Evolutionary conservation across 164 flowering plant species (phyloP).

Genomic region (Macadamia integrifolia): DNA sequence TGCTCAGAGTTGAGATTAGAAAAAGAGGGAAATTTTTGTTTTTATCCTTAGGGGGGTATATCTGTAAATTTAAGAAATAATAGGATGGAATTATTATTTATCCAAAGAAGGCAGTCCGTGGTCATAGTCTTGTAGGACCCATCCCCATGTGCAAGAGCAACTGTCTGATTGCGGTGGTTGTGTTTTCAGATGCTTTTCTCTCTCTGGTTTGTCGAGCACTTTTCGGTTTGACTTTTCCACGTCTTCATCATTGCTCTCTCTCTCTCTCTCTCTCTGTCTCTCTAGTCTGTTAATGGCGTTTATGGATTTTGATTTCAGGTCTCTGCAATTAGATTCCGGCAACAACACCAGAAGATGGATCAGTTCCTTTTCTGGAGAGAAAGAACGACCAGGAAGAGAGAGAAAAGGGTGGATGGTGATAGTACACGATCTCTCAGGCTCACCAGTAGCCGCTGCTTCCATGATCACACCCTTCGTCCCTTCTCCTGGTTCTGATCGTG

Average conservation of each 20-base stretch:
- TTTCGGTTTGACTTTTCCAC: slow-evolving; percentile 1
- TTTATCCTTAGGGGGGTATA: too few species aligned
- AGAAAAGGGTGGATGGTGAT: slow-evolving; percentile 96
- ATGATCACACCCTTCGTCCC: slow-evolving; percentile 96
- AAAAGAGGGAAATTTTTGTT: too few species aligned
- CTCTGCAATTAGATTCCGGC: slow-evolving; percentile 51
- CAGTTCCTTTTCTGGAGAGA: slow-evolving; percentile 43
- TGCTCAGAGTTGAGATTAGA: too few species aligned
- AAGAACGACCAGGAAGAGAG: slow-evolving; percentile 47
- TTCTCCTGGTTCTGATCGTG: slow-evolving; percentile 79
- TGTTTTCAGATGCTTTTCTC: background rate
- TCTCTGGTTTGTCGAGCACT: background rate
- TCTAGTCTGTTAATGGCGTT: too few species aligned
- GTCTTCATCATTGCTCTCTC: background rate
- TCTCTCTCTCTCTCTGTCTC: background rate
- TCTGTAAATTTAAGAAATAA: too few species aligned
- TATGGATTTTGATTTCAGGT: slow-evolving; percentile 30
- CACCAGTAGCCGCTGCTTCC: slow-evolving; percentile 93
- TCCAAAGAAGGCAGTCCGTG: too few species aligned
- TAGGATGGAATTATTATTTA: too few species aligned
- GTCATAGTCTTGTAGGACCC: background rate
- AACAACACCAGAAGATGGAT: slow-evolving; percentile 44
- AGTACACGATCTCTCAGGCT: slow-evolving; percentile 85
- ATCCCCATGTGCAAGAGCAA: slow-evolving; percentile 11
- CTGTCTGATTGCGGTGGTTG: background rate